phyloP scores from a whole-genome alignment of 2,329 filamentous ascomycete genomes.

The Aureobasidium leucospermi region DNA sequence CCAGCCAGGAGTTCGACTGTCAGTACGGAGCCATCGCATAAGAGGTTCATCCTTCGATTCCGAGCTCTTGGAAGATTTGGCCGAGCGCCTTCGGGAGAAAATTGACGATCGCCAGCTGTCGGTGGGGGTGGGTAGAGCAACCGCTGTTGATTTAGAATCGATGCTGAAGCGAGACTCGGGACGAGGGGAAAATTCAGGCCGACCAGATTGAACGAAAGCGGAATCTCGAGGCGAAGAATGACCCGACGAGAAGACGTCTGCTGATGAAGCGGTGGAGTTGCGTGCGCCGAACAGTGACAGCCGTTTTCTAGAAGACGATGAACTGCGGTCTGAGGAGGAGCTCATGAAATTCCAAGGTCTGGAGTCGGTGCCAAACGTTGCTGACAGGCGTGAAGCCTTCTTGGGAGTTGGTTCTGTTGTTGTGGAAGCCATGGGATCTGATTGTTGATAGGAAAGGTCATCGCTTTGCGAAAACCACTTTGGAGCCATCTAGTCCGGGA shows the following conservation, averaged over 20 bases:
- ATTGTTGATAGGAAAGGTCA: background rate
- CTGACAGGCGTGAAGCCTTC: constrained; percentile 6
- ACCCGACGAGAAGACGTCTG: constrained; percentile 1
- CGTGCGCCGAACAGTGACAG: constrained; percentile 11
- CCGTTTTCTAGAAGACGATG: constrained; percentile 6
- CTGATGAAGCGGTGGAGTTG: constrained; percentile 5
- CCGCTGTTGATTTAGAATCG: constrained; percentile 1
- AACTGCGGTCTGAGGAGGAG: background rate
- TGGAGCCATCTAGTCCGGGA: constrained; percentile 10
- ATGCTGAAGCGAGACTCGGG: constrained; percentile 12
- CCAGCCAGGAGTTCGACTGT: background rate
- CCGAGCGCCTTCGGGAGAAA: constrained; percentile 11
- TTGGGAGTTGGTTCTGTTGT: background rate
- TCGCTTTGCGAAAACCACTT: constrained; percentile 13
- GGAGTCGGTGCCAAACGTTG: constrained; percentile 10
- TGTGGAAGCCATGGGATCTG: background rate
- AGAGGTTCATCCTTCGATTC: constrained; percentile 14
- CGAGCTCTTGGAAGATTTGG: background rate
- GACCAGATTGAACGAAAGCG: background rate
- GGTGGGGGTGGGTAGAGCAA: background rate
- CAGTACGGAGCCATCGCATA: constrained; percentile 16
- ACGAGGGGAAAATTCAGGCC: background rate
- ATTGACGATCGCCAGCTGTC: constrained; percentile 13
- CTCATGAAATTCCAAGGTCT: constrained; percentile 11
- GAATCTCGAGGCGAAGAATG: constrained; percentile 6